Evolutionary conservation across 208 protist species (phyloP).

Genomic region (Crithidia acanthocephali): DNA sequence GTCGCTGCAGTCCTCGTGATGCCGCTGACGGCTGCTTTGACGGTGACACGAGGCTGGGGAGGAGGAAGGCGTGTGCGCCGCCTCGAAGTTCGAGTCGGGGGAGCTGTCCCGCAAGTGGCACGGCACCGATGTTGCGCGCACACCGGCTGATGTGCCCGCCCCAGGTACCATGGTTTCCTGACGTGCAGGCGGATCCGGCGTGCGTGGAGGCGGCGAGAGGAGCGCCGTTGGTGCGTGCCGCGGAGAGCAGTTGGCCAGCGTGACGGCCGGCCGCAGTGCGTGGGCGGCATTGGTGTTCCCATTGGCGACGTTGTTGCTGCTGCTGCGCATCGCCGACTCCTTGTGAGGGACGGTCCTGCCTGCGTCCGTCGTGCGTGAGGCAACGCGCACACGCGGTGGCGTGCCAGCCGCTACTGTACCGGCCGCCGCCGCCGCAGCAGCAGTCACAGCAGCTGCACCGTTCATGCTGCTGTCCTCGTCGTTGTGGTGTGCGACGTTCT

Average conservation of each 20-base stretch:
- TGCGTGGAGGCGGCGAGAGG: background rate
- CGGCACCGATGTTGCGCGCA: too few species aligned
- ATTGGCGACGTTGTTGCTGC: background rate
- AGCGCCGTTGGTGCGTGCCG: background rate
- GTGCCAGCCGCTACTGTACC: too few species aligned
- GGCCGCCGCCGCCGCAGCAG: background rate
- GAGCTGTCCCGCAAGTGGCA: too few species aligned
- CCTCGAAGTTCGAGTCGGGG: too few species aligned
- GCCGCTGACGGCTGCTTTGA: too few species aligned
- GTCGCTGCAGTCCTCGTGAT: background rate
- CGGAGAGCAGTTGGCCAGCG: conserved; percentile 12
- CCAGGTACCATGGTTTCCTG: too few species aligned
- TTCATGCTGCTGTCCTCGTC: background rate
- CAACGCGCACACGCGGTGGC: background rate
- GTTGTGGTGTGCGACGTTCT: background rate
- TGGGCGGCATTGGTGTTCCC: background rate
- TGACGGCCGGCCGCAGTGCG: background rate
- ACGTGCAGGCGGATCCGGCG: too few species aligned
- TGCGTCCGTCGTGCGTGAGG: background rate
- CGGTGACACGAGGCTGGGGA: too few species aligned
- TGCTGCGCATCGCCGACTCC: background rate
- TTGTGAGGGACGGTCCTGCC: background rate
- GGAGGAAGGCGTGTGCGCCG: too few species aligned
- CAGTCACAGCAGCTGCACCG: background rate
- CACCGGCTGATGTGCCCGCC: too few species aligned